Evolutionary conservation across 2,329 filamentous ascomycete genomes (phyloP).

Genomic region (Beauveria sp.): DNA sequence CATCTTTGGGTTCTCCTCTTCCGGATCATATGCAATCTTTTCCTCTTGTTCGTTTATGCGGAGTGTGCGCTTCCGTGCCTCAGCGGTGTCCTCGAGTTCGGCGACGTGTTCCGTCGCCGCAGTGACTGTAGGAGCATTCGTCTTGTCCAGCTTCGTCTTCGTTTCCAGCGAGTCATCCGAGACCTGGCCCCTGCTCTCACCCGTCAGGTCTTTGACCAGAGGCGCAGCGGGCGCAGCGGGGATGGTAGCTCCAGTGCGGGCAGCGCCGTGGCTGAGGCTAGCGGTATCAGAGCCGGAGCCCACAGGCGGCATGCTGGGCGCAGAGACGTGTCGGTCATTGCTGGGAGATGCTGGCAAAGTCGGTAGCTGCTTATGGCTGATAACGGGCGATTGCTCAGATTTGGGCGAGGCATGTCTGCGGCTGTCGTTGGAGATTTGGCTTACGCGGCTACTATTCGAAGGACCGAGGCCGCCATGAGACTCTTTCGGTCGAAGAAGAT

Average conservation of each 20-base stretch:
- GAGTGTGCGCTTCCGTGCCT: conserved; percentile 37
- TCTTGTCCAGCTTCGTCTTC: neutral
- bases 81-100: conserved; percentile 35
- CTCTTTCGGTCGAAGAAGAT: neutral
- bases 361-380: neutral
- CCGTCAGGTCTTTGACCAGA: neutral
- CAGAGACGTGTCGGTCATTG: neutral
- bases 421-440: conserved; percentile 9
- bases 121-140: conserved; percentile 12
- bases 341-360: neutral
- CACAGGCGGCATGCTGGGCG: neutral
- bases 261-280: neutral
- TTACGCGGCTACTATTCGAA: neutral
- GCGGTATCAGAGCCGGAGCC: neutral
- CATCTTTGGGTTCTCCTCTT: conserved; percentile 46
- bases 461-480: neutral
- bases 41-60: conserved; percentile 42
- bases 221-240: neutral
- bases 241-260: neutral
- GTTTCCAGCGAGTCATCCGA: conserved; percentile 14
- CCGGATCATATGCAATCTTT: conserved; percentile 40
- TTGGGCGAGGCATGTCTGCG: neutral
- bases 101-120: conserved; percentile 27
- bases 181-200: conserved; percentile 3
- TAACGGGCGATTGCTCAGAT: neutral